Conservation (phyloP, 768 basidiomycete species). For the Russula vinacea region DNA sequence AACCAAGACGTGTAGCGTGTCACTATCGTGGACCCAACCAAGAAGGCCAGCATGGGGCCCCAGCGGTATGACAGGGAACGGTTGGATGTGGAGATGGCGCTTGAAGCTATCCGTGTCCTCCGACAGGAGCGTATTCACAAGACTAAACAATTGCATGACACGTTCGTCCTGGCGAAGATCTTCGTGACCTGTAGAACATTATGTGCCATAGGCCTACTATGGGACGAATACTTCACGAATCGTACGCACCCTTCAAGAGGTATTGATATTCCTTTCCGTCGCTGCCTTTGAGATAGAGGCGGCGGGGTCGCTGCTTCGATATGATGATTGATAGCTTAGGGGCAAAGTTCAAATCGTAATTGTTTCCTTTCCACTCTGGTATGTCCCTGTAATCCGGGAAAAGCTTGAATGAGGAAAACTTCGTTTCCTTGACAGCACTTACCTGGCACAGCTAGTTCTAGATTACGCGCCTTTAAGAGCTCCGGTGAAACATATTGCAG, state of each 20-base stretch:
- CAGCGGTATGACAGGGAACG: constrained; percentile 87
- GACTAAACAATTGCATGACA: constrained; percentile 97
- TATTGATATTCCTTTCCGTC: constrained; percentile 95
- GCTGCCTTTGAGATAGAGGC: constrained; percentile 79
- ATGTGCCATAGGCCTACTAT: not conserved
- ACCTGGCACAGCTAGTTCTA: constrained; percentile 97
- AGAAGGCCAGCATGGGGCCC: constrained; percentile 93
- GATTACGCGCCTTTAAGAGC: constrained; percentile 79
- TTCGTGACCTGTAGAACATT: constrained; percentile 71
- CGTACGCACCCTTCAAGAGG: constrained; percentile 72
- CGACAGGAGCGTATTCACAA: constrained; percentile 91
- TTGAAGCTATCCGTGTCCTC: constrained; percentile 95
- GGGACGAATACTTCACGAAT: not conserved
- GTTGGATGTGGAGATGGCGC: constrained; percentile 90
- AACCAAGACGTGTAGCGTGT: constrained; percentile 93
- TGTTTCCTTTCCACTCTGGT: constrained; percentile 81
- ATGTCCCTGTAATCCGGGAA: constrained; percentile 61
- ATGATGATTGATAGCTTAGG: constrained; percentile 90
- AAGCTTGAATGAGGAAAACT: not conserved
- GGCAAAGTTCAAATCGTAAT: constrained; percentile 82
- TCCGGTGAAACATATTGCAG: constrained; percentile 96
- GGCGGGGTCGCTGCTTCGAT: constrained; percentile 94
- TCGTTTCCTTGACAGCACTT: constrained; percentile 27
- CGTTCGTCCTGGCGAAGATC: constrained; percentile 98
- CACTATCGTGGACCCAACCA: constrained; percentile 94